Evolutionary conservation across 1,284 basidiomycete genomes (phyloP).

Genomic region (Leccinum huronense): DNA sequence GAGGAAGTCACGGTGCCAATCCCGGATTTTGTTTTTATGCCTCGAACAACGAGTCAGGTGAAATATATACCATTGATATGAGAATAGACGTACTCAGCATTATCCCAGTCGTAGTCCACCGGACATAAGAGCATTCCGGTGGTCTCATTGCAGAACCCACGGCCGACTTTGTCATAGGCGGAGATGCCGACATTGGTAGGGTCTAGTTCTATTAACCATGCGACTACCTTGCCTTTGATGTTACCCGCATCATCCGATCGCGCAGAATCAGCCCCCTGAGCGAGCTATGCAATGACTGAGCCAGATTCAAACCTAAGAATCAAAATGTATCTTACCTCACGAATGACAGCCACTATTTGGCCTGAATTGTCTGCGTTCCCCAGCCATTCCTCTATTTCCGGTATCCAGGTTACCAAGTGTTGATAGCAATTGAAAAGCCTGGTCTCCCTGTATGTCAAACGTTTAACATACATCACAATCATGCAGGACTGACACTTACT

Average conservation of each 20-base stretch:
- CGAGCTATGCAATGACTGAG: neutral
- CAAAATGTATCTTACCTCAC: neutral
- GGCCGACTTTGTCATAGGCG: neutral
- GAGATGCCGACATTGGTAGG: neutral
- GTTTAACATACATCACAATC: neutral
- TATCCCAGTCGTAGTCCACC: conserved; percentile 16
- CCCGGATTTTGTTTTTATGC: conserved; percentile 2
- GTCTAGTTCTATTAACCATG: conserved; percentile 4
- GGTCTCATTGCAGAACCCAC: conserved; percentile 6
- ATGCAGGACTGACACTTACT: neutral
- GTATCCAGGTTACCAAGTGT: neutral
- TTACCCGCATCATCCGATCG: conserved; percentile 5
- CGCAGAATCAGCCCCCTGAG: conserved; percentile 9
- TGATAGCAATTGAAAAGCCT: neutral
- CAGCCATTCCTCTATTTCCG: neutral
- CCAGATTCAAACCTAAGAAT: neutral
- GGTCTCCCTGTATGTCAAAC: neutral
- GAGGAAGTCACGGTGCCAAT: conserved; percentile 11
- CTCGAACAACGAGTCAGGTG: neutral
- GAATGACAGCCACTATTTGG: neutral
- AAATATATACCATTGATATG: neutral
- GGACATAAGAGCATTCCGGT: conserved; percentile 16
- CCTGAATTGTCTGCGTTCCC: no score
- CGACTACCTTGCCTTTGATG: conserved; percentile 10
- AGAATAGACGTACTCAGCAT: neutral